Evolutionary conservation across 202 grass and related monocot genomes (phyloP).

Genomic region (Eragrostis tef): DNA sequence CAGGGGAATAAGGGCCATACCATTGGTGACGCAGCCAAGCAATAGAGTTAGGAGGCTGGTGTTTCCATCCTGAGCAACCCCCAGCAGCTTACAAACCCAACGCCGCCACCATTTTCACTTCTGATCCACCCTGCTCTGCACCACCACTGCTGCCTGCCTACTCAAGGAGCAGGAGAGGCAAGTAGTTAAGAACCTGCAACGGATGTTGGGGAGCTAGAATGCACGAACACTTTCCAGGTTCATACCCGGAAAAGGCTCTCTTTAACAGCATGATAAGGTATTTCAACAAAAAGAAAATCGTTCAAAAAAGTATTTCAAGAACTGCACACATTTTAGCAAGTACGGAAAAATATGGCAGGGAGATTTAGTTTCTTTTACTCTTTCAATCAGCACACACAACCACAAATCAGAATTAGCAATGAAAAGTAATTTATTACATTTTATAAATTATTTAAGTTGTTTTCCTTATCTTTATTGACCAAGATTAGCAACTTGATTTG

Average conservation of each 20-base stretch:
- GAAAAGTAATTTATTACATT: constrained; percentile 31
- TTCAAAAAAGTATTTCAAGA: neutral
- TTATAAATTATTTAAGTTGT: neutral
- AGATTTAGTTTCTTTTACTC: neutral
- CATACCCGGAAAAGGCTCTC: neutral
- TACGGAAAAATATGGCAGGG: neutral
- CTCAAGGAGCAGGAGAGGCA: neutral
- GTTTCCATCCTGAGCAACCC: neutral
- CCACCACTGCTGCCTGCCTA: neutral
- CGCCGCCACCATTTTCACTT: neutral
- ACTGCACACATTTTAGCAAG: neutral
- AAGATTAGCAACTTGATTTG: neutral
- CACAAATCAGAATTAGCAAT: neutral
- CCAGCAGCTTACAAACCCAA: neutral
- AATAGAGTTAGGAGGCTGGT: neutral
- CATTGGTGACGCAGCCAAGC: neutral
- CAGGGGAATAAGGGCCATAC: neutral
- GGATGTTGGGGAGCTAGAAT: neutral
- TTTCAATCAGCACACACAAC: neutral
- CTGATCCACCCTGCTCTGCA: neutral
- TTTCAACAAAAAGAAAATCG: neutral
- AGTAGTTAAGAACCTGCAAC: neutral
- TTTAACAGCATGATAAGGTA: neutral
- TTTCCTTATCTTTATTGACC: constrained; percentile 32
- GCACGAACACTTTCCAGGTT: neutral